Conservation (phyloP, 2,329 filamentous ascomycete species). For the Colletotrichum sp. region DNA sequence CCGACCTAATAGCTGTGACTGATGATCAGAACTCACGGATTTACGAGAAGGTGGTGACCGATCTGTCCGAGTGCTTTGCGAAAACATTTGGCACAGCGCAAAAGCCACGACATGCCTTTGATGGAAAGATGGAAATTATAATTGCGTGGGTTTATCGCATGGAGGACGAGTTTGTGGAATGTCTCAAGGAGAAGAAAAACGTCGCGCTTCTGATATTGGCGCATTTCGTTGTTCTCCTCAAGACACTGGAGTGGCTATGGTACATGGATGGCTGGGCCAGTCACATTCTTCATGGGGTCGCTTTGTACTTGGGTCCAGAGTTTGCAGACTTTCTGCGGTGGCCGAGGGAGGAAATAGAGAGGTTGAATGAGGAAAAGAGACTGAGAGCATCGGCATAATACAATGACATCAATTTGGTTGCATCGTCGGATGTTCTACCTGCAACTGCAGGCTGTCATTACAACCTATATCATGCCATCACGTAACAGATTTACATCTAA, state of each 20-base stretch:
- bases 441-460: neutral
- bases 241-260: slow-evolving; percentile 21
- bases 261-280: slow-evolving; percentile 24
- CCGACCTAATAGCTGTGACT: neutral
- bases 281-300: slow-evolving; percentile 12
- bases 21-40: neutral
- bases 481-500: neutral
- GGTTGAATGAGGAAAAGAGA: neutral
- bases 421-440: rapidly evolving
- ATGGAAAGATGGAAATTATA: slow-evolving; percentile 15
- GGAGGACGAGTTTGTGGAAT: slow-evolving; percentile 8
- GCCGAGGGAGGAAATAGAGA: slow-evolving; percentile 29
- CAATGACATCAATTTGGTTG: neutral
- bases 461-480: neutral
- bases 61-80: neutral
- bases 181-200: slow-evolving; percentile 5
- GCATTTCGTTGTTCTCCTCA: slow-evolving; percentile 21
- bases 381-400: neutral
- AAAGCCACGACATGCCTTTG: neutral
- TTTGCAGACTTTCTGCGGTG: slow-evolving; percentile 16
- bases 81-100: slow-evolving; percentile 11
- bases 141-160: slow-evolving; percentile 20
- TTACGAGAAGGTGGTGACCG: neutral
- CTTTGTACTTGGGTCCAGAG: neutral
- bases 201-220: slow-evolving; percentile 22